Conservation (phyloP, 495 filamentous ascomycete species). For the Penicillium waksmanii region DNA sequence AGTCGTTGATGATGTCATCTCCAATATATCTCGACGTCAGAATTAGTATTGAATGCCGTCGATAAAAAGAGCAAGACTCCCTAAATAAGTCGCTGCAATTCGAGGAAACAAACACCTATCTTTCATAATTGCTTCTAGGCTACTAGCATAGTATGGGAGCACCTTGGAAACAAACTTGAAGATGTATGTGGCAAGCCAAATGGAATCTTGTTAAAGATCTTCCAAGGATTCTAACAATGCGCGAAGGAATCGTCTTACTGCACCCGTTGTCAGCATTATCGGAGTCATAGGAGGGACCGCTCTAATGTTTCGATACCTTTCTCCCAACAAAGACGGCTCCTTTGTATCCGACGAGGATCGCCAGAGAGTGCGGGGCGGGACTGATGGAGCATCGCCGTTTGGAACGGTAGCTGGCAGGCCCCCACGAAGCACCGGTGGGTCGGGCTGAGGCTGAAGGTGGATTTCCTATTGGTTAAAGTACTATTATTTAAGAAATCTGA, state of each 20-base stretch:
- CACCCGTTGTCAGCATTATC: background rate
- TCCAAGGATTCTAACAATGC: background rate
- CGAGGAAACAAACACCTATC: too few relatives aligned
- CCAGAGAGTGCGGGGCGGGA: conserved; percentile 7
- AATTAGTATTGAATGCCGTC: background rate
- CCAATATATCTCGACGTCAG: background rate
- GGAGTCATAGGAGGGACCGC: conserved; percentile 9
- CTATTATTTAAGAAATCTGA: too few relatives aligned
- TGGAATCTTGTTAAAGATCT: background rate
- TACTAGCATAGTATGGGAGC: too few relatives aligned
- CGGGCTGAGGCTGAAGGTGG: background rate
- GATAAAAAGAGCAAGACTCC: too few relatives aligned
- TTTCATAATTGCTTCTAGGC: too few relatives aligned
- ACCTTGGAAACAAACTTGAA: too few relatives aligned
- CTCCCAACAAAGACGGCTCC: conserved; percentile 18
- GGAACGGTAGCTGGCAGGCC: conserved; percentile 11
- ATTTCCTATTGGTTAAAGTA: background rate
- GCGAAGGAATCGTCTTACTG: background rate
- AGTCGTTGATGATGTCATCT: background rate
- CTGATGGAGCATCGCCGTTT: conserved; percentile 6
- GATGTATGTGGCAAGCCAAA: too few relatives aligned
- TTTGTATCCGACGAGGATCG: conserved; percentile 22
- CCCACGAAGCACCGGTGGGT: conserved; percentile 8
- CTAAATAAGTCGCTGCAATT: too few relatives aligned
- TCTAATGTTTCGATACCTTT: conserved; percentile 9